Evolutionary conservation across 345 rosid genomes (phyloP).

Genomic region (Corchorus capsularis): DNA sequence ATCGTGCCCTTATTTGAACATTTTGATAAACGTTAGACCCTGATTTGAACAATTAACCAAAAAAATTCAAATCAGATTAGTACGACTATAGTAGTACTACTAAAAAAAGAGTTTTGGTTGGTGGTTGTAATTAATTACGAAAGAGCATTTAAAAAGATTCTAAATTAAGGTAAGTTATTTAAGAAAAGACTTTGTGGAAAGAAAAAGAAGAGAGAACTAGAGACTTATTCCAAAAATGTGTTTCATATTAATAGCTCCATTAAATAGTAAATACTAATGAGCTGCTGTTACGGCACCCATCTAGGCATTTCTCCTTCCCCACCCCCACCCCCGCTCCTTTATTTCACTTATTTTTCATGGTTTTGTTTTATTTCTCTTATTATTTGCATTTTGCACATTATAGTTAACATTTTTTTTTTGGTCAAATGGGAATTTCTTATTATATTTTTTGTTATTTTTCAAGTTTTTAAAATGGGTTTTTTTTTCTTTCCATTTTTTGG

Average conservation of each 20-base stretch:
- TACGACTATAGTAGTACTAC: too few relatives aligned
- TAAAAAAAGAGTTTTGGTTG: not conserved
- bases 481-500: not conserved
- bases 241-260: slow-evolving; percentile 12
- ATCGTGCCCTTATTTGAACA: too few relatives aligned
- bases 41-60: too few relatives aligned
- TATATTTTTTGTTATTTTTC: not conserved
- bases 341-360: slow-evolving; percentile 1
- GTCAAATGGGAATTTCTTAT: not conserved
- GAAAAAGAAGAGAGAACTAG: not conserved
- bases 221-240: slow-evolving; percentile 3
- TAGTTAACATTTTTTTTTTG: not conserved
- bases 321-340: not conserved
- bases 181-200: not conserved
- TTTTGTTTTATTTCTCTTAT: not conserved
- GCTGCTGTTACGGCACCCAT: slow-evolving; percentile 38
- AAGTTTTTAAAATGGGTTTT: not conserved
- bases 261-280: slow-evolving; percentile 7
- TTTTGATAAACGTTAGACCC: too few relatives aligned
- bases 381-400: too few relatives aligned
- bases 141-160: not conserved
- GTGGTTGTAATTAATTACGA: not conserved
- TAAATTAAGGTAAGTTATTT: slow-evolving; percentile 1
- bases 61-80: not conserved
- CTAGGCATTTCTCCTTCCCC: slow-evolving; percentile 16